Evolutionary conservation across 2,329 filamentous ascomycete genomes (phyloP).

Genomic region (Cladosporium sp.): DNA sequence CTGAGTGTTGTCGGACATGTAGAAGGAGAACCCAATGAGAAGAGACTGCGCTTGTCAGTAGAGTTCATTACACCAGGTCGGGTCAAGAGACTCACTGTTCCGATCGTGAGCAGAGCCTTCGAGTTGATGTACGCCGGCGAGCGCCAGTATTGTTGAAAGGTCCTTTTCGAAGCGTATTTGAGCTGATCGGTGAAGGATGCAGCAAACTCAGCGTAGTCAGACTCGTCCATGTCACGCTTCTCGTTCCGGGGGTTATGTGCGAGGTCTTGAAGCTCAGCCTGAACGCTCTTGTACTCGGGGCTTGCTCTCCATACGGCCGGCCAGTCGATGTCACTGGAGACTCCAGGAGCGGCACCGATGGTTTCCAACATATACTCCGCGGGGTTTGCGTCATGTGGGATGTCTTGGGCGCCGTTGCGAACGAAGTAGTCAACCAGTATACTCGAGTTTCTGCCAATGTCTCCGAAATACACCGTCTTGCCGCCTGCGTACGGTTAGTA

Average conservation of each 20-base stretch:
- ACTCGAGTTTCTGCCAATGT: constrained; percentile 40
- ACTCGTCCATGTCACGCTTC: constrained; percentile 22
- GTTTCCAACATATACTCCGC: constrained; percentile 67
- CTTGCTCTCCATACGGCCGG: constrained; percentile 30
- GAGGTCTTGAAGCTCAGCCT: constrained; percentile 32
- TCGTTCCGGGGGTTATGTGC: constrained; percentile 19
- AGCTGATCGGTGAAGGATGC: constrained; percentile 31
- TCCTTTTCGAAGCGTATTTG: constrained; percentile 31
- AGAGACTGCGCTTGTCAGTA: constrained; percentile 20
- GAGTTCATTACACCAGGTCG: not conserved
- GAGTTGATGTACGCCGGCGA: constrained; percentile 45
- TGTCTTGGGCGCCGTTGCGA: constrained; percentile 56
- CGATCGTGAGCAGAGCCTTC: constrained; percentile 52
- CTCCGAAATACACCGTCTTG: constrained; percentile 45
- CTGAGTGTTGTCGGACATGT: constrained; percentile 23
- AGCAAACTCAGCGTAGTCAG: constrained; percentile 35
- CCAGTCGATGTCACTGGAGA: constrained; percentile 33
- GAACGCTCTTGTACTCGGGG: constrained; percentile 20
- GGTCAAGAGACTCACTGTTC: constrained; percentile 29
- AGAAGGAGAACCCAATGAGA: constrained; percentile 41
- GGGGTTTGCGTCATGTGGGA: constrained; percentile 56
- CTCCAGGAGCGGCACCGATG: constrained; percentile 22
- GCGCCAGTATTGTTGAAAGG: constrained; percentile 40
- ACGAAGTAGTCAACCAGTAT: constrained; percentile 54
- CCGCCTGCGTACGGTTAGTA: no score